phyloP scores from a whole-genome alignment of 73 alveolate genomes.

The Paramecium bursaria region DNA sequence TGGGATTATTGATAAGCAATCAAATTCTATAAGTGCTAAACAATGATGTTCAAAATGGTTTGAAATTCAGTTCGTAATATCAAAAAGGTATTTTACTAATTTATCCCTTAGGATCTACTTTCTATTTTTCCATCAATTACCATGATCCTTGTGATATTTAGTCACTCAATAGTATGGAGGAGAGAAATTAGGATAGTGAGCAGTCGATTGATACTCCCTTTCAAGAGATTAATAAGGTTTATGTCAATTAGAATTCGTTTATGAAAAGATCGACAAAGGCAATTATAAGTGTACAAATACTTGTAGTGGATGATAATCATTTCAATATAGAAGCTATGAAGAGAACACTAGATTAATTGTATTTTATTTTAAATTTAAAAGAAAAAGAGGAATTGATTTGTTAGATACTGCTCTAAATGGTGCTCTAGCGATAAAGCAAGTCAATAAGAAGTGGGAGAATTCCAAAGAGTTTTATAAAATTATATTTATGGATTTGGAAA shows the following conservation, averaged over 20 bases:
- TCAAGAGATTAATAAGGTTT: conserved; percentile 31
- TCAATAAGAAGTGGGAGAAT: conserved; percentile 6
- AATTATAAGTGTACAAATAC: not conserved
- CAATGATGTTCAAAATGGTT: conserved; percentile 20
- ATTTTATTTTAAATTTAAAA: not conserved
- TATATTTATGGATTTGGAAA: conserved; percentile 57
- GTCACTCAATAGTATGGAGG: conserved; percentile 37
- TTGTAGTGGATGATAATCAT: conserved; percentile 24
- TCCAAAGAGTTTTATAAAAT: conserved; percentile 33
- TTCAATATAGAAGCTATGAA: conserved; percentile 37
- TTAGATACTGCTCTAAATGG: conserved; percentile 34
- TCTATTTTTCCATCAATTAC: conserved; percentile 16
- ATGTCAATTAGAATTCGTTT: not conserved
- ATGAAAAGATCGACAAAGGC: conserved; percentile 48
- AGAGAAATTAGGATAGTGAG: conserved; percentile 53
- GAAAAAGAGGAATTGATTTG: conserved; percentile 36
- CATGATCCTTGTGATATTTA: conserved; percentile 20
- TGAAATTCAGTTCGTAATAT: conserved; percentile 35
- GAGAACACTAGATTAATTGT: not conserved
- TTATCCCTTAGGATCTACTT: conserved; percentile 21
- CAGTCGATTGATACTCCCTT: not conserved
- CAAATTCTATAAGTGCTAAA: conserved; percentile 27
- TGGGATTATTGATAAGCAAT: conserved; percentile 53
- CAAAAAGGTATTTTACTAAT: conserved; percentile 14
- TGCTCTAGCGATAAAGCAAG: conserved; percentile 3